Evolutionary conservation across 2,329 filamentous ascomycete genomes (phyloP), one percentile per base, ranked within the genome.

Genomic region (Verticillium longisporum): DNA sequence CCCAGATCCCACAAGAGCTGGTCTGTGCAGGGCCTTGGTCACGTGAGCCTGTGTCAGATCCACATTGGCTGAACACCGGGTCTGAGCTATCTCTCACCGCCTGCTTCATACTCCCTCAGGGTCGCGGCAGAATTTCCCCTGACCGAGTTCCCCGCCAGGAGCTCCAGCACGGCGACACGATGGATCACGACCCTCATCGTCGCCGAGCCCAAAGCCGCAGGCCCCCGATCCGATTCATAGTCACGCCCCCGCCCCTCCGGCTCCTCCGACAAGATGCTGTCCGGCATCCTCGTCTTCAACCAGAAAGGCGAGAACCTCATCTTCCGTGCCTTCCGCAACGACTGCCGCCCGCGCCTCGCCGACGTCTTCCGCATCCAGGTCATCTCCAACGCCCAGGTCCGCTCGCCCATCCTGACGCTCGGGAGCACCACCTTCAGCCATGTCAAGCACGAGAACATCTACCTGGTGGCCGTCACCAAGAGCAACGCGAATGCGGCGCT

Each of bases 221-320:
- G 26, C 26, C 26, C 26, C 4, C 26, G 26, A 26, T 26, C 26
- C 26, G 26, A 26, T 26, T 7, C n/a, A 9, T 50, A 50, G 21
- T 50, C 45, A 50, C n/a, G n/a, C 21, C n/a, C 7, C n/a, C 33
- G 41, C 26, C 10, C 50, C 14, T 34, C 45, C 56, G 54, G 34
- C 59, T 38, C 41, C 33, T 55, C 26, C 55, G 55, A 62, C 11
- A 88, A 71, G 66, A 99, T 99, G 96, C 83, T 99, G 68, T 98
- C 94, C 69, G 95, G 95, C 63, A 94, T 99, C 72, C 87, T 99
- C 68, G 88, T 99, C 68, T 99, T 99, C 84, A 99, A 99, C 69
- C 95, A 99, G 77, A 99, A 99, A 80, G 95, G 95, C 79, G 95
- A 99, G 81, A 97, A 99, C 78, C 91, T 99, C 73, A 99, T 99